Base-by-base conservation (phyloP, 2,329 filamentous ascomycete genomes). In the Chaetomium sp. region DNA sequence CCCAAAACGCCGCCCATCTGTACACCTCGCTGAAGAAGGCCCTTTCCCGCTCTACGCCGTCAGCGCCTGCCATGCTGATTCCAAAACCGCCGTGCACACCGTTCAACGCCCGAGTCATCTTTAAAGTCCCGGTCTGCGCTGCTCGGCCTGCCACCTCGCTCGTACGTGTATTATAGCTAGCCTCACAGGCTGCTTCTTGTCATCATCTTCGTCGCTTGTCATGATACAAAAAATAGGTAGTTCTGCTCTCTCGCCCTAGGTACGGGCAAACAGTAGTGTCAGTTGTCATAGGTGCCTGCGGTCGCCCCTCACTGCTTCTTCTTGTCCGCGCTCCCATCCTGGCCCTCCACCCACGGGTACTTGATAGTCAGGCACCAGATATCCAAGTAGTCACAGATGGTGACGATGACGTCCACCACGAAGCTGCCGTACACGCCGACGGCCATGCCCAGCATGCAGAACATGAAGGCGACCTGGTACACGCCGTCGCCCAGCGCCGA, bases 281-380 rank as follows among this genome's bases (percentile, higher is more conserved):
- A 13, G 19, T 21, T 21, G 42, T 21, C n/a, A 21, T 47, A 21
- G 19, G 19, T 47, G 42, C 6, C 19, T 38, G 13, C 35, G 35
- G 5, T 4, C 4, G 35, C 35, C 13, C 13, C 45, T 60, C 23
- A 65, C n/a, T 65, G 63, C 62, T 65, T 76, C 77, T 82, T 83
- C 71, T 82, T 80, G 33, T 74, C 76, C 50, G 74, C 76, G 33
- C 74, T 71, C 5, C 75, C 74, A 64, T 80, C 76, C 71, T 85
- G 64, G 16, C 70, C 78, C 72, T 85, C 83, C 27, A 82, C 79
- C 68, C 84, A 82, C 25, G 86, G 87, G 72, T 98, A 89, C 85
- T 99, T 99, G 80, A 99, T 99, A 1, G 91, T 96, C 75, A 99
- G 82, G 75, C 95, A 99, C 92, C 93, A 98, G 70, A 99, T 99